A percentile compares a stretch with the other conserved stretches of the same genome.
phyloP scores from a whole-genome alignment of 495 filamentous ascomycete genomes.

The Penicilliopsis zonata region DNA sequence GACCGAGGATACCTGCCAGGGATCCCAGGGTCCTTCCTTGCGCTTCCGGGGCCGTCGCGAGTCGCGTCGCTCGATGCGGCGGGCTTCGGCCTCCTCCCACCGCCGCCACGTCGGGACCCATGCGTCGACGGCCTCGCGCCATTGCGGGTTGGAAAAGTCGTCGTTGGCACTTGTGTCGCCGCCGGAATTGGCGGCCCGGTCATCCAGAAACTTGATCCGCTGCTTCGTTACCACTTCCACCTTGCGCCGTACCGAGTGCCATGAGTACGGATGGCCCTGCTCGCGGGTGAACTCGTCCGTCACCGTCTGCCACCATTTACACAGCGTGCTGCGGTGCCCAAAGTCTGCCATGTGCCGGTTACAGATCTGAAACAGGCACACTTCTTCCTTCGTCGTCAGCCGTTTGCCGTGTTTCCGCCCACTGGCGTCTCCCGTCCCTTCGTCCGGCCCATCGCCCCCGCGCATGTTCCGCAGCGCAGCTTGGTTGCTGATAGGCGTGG shows the following conservation, averaged over 20 bases:
- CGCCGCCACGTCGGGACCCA: conserved; percentile 35
- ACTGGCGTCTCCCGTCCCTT: conserved; percentile 5
- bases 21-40: conserved; percentile 9
- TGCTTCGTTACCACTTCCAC: conserved; percentile 34
- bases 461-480: background rate
- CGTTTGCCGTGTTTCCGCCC: conserved; percentile 29
- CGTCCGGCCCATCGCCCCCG: conserved; percentile 2
- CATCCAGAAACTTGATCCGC: conserved; percentile 29
- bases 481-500: background rate
- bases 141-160: conserved; percentile 27
- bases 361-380: conserved; percentile 32
- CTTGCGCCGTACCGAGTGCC: conserved; percentile 36
- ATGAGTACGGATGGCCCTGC: conserved; percentile 31
- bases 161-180: conserved; percentile 12
- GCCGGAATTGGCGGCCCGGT: too few relatives aligned
- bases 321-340: conserved; percentile 33
- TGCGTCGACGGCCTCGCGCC: conserved; percentile 26
- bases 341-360: conserved; percentile 26
- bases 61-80: conserved; percentile 30
- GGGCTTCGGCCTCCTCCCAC: conserved; percentile 27
- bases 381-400: conserved; percentile 31
- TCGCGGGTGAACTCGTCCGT: conserved; percentile 26
- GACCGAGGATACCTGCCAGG: background rate
- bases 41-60: conserved; percentile 20
- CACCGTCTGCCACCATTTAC: conserved; percentile 35